Percentiles rank a stretch among this genome's conserved stretches.
phyloP scores from a whole-genome alignment of 2,329 filamentous ascomycete genomes.

The Trematosphaeria pertusa region DNA sequence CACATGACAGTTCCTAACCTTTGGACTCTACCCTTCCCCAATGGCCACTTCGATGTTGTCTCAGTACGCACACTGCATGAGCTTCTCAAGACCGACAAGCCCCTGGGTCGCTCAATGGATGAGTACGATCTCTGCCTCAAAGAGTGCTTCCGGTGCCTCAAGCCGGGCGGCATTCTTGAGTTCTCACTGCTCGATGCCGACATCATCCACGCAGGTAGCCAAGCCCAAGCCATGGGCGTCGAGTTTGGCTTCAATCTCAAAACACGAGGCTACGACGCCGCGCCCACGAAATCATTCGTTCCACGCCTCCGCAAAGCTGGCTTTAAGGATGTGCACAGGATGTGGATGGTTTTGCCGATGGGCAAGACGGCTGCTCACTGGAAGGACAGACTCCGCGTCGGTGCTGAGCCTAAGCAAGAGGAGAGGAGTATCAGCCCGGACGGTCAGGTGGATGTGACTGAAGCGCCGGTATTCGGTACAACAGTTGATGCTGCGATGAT shows the following conservation, averaged over 20 bases:
- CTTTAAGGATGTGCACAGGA: slow-evolving; percentile 80
- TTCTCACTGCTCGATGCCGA: slow-evolving; percentile 90
- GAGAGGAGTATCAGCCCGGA: slow-evolving; percentile 48
- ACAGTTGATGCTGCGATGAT: slow-evolving; percentile 76
- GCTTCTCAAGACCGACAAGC: slow-evolving; percentile 73
- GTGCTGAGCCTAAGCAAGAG: slow-evolving; percentile 32
- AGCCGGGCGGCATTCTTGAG: slow-evolving; percentile 91
- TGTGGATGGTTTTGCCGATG: slow-evolving; percentile 90
- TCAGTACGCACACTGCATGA: slow-evolving; percentile 87
- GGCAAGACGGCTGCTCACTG: slow-evolving; percentile 58
- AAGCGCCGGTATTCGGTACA: slow-evolving; percentile 40
- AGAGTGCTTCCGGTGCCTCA: slow-evolving; percentile 90
- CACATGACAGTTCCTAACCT: slow-evolving; percentile 79
- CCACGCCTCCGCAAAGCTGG: slow-evolving; percentile 74
- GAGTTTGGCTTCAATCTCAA: slow-evolving; percentile 92
- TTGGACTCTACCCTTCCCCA: slow-evolving; percentile 82
- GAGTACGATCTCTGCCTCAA: slow-evolving; percentile 86
- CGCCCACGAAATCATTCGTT: slow-evolving; percentile 82
- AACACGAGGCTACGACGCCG: slow-evolving; percentile 87
- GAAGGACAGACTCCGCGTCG: slow-evolving; percentile 46
- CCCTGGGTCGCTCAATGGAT: slow-evolving; percentile 61
- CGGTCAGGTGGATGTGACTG: slow-evolving; percentile 38
- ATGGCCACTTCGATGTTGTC: slow-evolving; percentile 88
- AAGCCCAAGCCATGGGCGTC: slow-evolving; percentile 81
- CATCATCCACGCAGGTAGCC: slow-evolving; percentile 81